Base-by-base conservation (phyloP, 192 early-diverging fungal species). In the Dissophora ornata region DNA sequence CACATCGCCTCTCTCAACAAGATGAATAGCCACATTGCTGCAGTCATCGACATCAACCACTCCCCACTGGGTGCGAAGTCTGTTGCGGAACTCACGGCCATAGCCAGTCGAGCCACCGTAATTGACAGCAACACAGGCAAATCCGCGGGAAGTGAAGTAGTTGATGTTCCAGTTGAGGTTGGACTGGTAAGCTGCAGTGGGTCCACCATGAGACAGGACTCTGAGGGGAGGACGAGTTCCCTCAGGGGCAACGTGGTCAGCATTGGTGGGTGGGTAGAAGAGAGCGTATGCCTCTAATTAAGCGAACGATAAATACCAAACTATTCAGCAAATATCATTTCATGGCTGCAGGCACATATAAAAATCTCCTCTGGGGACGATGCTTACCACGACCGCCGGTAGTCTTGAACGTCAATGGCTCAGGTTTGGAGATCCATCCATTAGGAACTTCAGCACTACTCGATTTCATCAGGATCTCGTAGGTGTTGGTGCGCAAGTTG, bases 71-170 rank as follows among this genome's bases (percentile, higher is more conserved):
- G 83, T 83, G 22, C 89, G 80, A 21, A 94, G 83, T 16, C 93
- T 87, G 50, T 91, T 85, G 30, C 93, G 87, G 71, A 87, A 92
- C 40, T 84, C 90, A 15, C 90, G 83, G 3, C 93, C 93, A 73
- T 90, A 92, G 21, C 87, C 89, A 1, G 87, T 85, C 1, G 90
- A 91, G 2, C 93, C 93, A 47, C 93, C 92, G 59, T 94, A 94
- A 74, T 94, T 92, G 62, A 92, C 86, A 51, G 93, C 86, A 4
- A 83, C 87, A 29, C 90, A 81, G 0, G 87, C 93, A 55, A 91
- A 90, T 2, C 92, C 93, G 32, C 93, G 89, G 15, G 89, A 86
- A 1, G 92, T 93, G 85, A 90, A 94, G 81, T 85, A 94, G 68
- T 89, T 87, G 54, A 92, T 84, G 28, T 52, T 64, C 50, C 70